phyloP scores from a whole-genome alignment of 2,329 filamentous ascomycete genomes.

The Xylaria digitata region DNA sequence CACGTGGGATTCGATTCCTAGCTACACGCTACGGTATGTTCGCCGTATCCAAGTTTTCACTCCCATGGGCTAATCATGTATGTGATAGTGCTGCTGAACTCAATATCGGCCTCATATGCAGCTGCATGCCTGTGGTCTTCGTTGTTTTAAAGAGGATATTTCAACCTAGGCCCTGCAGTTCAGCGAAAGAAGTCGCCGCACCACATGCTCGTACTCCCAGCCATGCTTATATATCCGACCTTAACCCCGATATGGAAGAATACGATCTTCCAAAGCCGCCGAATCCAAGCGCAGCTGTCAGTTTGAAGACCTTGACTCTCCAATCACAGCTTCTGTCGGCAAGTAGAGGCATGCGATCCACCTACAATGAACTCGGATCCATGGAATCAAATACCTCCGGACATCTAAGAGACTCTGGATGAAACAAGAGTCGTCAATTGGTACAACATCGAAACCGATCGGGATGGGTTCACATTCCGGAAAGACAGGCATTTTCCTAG shows the following conservation, averaged over 20 bases:
- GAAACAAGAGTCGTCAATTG: background rate
- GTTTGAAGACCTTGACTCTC: background rate
- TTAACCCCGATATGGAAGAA: background rate
- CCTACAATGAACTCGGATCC: conserved; percentile 28
- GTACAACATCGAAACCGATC: background rate
- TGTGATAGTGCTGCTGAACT: conserved; percentile 33
- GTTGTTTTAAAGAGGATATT: conserved; percentile 32
- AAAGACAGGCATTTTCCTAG: background rate
- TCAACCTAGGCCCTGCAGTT: background rate
- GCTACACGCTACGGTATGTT: conserved; percentile 36
- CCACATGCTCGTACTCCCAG: conserved; percentile 26
- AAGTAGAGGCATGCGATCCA: conserved; percentile 4
- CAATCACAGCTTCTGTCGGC: background rate
- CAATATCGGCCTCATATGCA: conserved; percentile 38
- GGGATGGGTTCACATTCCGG: background rate
- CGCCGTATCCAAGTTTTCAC: background rate
- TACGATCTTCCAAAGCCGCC: background rate
- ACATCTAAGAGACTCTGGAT: conserved; percentile 20
- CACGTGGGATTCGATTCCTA: conserved; percentile 41
- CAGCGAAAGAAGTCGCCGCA: conserved; percentile 4
- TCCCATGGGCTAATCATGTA: conserved; percentile 11
- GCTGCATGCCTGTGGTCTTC: conserved; percentile 36
- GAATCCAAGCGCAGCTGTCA: background rate
- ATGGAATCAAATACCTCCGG: conserved; percentile 23
- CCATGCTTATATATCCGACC: conserved; percentile 32